A percentile compares a stretch with the other conserved stretches of the same genome.
Conservation (phyloP, 2,329 filamentous ascomycete genomes). For the Aspergillus sp. region DNA sequence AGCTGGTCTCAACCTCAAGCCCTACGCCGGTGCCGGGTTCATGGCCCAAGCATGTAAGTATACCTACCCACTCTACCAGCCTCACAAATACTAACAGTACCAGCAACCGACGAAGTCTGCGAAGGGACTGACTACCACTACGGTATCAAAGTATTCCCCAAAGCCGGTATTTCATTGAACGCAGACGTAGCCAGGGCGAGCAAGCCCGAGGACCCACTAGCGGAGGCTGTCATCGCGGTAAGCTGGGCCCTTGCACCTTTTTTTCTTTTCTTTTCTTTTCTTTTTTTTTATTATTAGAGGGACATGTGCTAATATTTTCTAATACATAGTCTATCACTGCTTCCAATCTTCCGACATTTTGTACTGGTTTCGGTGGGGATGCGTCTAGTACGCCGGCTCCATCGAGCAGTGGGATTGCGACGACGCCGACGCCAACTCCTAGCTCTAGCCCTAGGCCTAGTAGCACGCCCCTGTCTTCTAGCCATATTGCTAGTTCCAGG, state of each 20-base stretch:
- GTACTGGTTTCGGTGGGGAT: neutral
- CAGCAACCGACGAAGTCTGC: conserved; percentile 15
- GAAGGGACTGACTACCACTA: conserved; percentile 1
- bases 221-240: conserved; percentile 1
- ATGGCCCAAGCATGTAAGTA: conserved; percentile 17
- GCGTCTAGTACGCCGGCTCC: neutral
- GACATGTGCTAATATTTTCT: neutral
- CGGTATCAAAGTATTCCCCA: conserved; percentile 5
- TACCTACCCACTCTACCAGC: neutral
- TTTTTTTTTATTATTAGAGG: no score
- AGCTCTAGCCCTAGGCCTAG: neutral
- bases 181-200: neutral
- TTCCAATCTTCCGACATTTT: neutral
- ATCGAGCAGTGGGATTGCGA: neutral
- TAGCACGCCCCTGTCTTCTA: no score
- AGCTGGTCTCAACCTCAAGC: conserved; percentile 20
- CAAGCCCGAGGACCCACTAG: conserved; percentile 3
- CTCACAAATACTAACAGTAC: conserved; percentile 3
- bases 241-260: neutral
- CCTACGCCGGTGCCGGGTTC: conserved; percentile 14
- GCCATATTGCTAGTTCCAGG: neutral
- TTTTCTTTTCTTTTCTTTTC: no score
- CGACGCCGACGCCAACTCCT: neutral
- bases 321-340: neutral
- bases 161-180: neutral